phyloP scores from a whole-genome alignment of 2,329 filamentous ascomycete species.

The Talaromyces sp. region DNA sequence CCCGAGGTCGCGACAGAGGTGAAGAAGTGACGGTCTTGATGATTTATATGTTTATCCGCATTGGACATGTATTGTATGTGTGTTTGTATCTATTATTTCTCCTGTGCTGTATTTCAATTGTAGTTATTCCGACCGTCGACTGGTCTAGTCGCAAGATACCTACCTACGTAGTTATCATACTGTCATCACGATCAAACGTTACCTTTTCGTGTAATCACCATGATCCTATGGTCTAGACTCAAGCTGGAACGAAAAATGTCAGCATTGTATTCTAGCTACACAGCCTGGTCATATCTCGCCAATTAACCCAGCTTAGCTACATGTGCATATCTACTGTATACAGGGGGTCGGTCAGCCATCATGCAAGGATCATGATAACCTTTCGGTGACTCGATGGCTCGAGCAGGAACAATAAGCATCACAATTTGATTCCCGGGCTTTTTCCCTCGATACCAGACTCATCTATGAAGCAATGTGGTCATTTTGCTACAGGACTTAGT shows the following conservation, averaged over 20 bases:
- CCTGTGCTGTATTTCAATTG: background rate
- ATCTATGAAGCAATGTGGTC: background rate
- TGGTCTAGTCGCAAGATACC: background rate
- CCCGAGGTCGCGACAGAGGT: slow-evolving; percentile 5
- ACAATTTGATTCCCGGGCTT: background rate
- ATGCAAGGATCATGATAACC: background rate
- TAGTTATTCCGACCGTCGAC: background rate
- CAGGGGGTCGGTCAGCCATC: background rate
- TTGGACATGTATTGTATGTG: slow-evolving; percentile 1
- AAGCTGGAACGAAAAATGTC: background rate
- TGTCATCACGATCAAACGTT: background rate
- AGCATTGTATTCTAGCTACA: background rate
- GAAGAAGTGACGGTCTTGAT: slow-evolving; percentile 1
- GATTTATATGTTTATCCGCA: background rate
- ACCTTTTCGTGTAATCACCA: background rate
- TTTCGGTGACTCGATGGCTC: background rate
- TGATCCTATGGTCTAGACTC: background rate
- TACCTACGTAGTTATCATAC: background rate
- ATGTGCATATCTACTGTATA: background rate
- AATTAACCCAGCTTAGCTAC: background rate
- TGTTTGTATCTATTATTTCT: background rate
- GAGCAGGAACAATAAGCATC: background rate
- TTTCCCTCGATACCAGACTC: background rate
- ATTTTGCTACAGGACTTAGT: too few relatives aligned
- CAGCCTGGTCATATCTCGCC: background rate